Conservation (phyloP, 1,284 basidiomycete genomes). For the Sanguinoderma infundibulare region DNA sequence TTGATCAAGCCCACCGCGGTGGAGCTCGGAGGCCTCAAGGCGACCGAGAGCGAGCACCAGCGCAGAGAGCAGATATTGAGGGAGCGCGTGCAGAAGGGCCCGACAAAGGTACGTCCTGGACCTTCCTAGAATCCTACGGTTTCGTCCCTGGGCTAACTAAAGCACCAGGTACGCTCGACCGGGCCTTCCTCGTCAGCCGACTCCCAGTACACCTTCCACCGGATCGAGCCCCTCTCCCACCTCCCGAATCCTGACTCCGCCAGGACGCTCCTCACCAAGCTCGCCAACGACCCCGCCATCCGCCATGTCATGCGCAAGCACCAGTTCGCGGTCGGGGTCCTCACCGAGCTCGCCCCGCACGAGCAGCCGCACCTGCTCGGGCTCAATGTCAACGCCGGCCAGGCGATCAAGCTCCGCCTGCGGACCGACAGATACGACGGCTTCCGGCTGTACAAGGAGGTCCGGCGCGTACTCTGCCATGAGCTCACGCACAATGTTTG, state of each 20-base stretch:
- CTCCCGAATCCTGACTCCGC: conserved; percentile 67
- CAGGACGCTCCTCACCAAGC: conserved; percentile 51
- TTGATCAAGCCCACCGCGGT: conserved; percentile 65
- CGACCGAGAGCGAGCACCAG: conserved; percentile 59
- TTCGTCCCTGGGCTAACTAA: not conserved
- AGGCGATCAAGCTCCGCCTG: conserved; percentile 67
- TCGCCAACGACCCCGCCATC: conserved; percentile 73
- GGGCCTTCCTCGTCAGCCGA: conserved; percentile 42
- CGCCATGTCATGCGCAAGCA: conserved; percentile 71
- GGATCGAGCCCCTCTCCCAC: conserved; percentile 61
- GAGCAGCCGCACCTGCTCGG: conserved; percentile 75
- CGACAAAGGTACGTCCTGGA: conserved; percentile 56
- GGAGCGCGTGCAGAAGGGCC: conserved; percentile 60
- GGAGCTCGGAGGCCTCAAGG: conserved; percentile 58
- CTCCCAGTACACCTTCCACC: conserved; percentile 64
- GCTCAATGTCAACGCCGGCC: conserved; percentile 67
- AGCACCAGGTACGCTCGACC: conserved; percentile 59
- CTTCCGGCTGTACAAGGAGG: conserved; percentile 66
- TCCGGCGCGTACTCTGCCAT: conserved; percentile 73
- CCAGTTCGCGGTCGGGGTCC: conserved; percentile 62
- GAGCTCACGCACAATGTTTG: conserved; percentile 78
- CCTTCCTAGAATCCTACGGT: no score
- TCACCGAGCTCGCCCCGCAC: conserved; percentile 78
- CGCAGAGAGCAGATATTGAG: conserved; percentile 59
- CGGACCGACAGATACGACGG: conserved; percentile 76